phyloP scores from a whole-genome alignment of 306 rosid genomes.

The Cicer arietinum region DNA sequence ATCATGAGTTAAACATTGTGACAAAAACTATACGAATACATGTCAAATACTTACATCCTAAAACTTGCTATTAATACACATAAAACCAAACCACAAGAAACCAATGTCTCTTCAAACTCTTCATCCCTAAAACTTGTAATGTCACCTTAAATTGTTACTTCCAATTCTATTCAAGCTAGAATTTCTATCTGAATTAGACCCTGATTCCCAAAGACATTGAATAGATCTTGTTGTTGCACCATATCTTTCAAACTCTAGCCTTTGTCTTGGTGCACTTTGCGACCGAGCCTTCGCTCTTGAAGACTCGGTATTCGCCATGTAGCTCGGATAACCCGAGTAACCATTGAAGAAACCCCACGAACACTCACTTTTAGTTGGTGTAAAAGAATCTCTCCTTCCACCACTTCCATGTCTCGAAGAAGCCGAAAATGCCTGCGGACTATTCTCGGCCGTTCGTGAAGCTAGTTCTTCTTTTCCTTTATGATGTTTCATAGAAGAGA shows the following conservation, averaged over 20 bases:
- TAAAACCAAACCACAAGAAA: conserved; percentile 1
- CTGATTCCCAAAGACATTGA: conserved; percentile 62
- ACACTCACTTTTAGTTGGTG: conserved; percentile 82
- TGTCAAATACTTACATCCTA: conserved; percentile 56
- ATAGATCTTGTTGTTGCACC: conserved; percentile 51
- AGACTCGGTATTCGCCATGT: conserved; percentile 92
- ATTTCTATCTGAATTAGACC: conserved; percentile 56
- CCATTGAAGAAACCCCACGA: conserved; percentile 68
- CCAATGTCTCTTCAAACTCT: neutral
- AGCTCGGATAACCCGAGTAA: conserved; percentile 71
- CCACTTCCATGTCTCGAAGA: conserved; percentile 71
- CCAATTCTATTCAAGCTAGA: conserved; percentile 57
- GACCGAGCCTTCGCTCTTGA: conserved; percentile 88
- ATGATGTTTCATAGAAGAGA: conserved; percentile 53
- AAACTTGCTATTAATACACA: conserved; percentile 46
- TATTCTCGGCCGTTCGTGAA: conserved; percentile 59
- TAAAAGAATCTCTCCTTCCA: conserved; percentile 62
- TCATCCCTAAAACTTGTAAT: conserved; percentile 29
- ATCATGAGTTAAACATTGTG: conserved; percentile 35
- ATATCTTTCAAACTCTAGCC: conserved; percentile 73
- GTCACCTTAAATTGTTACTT: conserved; percentile 62
- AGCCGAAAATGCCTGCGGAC: conserved; percentile 72
- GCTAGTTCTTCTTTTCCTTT: conserved; percentile 61
- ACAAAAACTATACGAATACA: conserved; percentile 41
- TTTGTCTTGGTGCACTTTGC: conserved; percentile 92